Base-by-base conservation (phyloP, 805 yeast genomes). In the Zygoascus tannicola region DNA sequence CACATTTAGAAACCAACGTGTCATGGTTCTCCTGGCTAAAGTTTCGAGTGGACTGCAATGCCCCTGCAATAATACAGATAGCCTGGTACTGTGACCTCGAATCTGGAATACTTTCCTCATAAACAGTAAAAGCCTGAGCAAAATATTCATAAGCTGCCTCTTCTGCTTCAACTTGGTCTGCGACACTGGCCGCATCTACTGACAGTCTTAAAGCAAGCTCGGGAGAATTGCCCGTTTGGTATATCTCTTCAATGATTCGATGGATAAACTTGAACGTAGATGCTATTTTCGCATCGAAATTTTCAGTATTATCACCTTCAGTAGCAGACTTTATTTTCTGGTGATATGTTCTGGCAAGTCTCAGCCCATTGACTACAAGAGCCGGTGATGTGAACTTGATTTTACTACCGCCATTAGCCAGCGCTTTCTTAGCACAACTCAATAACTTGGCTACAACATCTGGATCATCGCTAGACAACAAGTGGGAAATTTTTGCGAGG, bases 71-170 rank as follows among this genome's bases (percentile, higher is more conserved):
- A 19, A 72, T 64, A 10, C 74, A 64, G 30, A 78, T 54, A 1
- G 78, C 71, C 52, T 74, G 77, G 54, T 65, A 74, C 54, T 76
- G 81, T 1, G 73, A 65, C 22, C 70, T 64, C 0, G 80, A 71
- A 47, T 76, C 80, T 28, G 74, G 66, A 19, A 76, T 59, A 5
- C 71, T 59, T 53, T 76, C 80, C 60, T 90, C 97, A 59, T 85
- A 88, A 0, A 86, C 73, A 1, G 88, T 74, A 58, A 88, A 85
- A 3, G 94, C 81, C 60, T 87, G 94, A 32, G 85, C 88, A 61
- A 81, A 85, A 56, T 86, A 79, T 64, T 92, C 98, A 63, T 85
- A 85, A 14, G 90, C 70, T 23, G 86, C 78, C 47, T 82, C 86
- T 46, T 79, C 81, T 32, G 79, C 67, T 15, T 71, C 67, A 22